phyloP scores from a whole-genome alignment of 2,329 filamentous ascomycete species.

The Colletotrichum tofieldiae region DNA sequence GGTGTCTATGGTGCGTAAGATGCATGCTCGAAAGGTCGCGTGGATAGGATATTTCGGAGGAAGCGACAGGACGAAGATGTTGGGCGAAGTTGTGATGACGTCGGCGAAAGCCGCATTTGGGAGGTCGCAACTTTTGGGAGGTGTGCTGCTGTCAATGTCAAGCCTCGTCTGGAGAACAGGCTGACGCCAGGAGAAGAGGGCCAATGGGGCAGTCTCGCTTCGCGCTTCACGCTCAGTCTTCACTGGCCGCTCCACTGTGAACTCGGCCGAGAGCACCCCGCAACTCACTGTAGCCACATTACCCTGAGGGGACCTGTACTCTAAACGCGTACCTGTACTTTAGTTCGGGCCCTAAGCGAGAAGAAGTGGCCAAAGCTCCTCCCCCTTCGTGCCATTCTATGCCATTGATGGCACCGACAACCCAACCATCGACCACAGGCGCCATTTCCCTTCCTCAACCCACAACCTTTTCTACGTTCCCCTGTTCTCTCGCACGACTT shows the following conservation, averaged over 20 bases:
- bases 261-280: slow-evolving; percentile 35
- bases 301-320: not conserved
- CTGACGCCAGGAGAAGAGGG: not conserved
- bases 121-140: slow-evolving; percentile 17
- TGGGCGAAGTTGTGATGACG: slow-evolving; percentile 37
- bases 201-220: slow-evolving; percentile 4
- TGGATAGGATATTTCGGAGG: not conserved
- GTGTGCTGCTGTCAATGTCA: slow-evolving; percentile 41
- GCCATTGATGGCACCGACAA: slow-evolving; percentile 1
- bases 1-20: slow-evolving; percentile 10
- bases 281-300: slow-evolving; percentile 7
- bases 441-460: not conserved
- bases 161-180: slow-evolving; percentile 30
- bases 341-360: not conserved
- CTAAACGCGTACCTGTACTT: too few species aligned
- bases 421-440: not conserved
- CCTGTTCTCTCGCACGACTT: not conserved
- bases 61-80: slow-evolving; percentile 1
- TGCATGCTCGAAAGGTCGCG: slow-evolving; percentile 30
- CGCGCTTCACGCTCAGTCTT: not conserved
- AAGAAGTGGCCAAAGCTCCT: slow-evolving; percentile 21
- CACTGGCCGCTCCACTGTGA: slow-evolving; percentile 32
- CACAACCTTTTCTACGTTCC: not conserved
- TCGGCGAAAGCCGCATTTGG: slow-evolving; percentile 35
- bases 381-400: not conserved